phyloP scores from a whole-genome alignment of 805 yeast species.

The Starmerella sp. region DNA sequence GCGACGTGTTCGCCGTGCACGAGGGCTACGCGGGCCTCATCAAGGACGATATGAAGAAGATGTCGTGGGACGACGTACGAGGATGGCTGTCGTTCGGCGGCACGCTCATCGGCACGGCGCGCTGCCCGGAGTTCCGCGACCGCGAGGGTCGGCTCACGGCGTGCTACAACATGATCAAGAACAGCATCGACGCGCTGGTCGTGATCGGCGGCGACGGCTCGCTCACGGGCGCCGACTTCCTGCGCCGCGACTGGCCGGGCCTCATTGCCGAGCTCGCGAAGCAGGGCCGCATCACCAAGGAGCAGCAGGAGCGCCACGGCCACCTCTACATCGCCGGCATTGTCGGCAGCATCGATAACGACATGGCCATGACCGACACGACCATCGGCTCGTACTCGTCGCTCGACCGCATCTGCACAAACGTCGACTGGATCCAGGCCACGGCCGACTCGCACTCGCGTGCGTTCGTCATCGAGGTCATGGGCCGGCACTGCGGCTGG shows the following conservation, averaged over 20 bases:
- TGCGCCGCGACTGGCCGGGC: slow-evolving; percentile 91
- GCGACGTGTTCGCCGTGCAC: slow-evolving; percentile 81
- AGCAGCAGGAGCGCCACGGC: slow-evolving; percentile 49
- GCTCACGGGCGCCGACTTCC: slow-evolving; percentile 90
- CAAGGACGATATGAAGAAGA: slow-evolving; percentile 51
- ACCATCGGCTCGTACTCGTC: slow-evolving; percentile 96
- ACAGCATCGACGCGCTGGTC: slow-evolving; percentile 88
- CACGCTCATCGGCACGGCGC: slow-evolving; percentile 91
- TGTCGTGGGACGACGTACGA: slow-evolving; percentile 90
- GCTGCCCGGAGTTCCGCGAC: slow-evolving; percentile 77
- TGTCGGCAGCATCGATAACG: slow-evolving; percentile 96
- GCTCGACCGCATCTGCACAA: slow-evolving; percentile 80
- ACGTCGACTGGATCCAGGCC: slow-evolving; percentile 93
- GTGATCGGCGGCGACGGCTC: slow-evolving; percentile 99
- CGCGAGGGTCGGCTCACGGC: slow-evolving; percentile 74
- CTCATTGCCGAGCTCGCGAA: slow-evolving; percentile 60
- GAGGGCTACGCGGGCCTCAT: slow-evolving; percentile 96
- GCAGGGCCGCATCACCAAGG: slow-evolving; percentile 45
- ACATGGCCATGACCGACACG: slow-evolving; percentile 93
- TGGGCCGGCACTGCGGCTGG: slow-evolving; percentile 99
- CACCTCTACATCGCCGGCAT: slow-evolving; percentile 80
- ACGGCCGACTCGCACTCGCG: slow-evolving; percentile 95
- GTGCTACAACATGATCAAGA: slow-evolving; percentile 69
- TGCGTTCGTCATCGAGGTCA: slow-evolving; percentile 95
- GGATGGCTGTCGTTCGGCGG: slow-evolving; percentile 92